Conservation (phyloP, 2,329 filamentous ascomycete genomes). For the Pseudopithomyces chartarum region DNA sequence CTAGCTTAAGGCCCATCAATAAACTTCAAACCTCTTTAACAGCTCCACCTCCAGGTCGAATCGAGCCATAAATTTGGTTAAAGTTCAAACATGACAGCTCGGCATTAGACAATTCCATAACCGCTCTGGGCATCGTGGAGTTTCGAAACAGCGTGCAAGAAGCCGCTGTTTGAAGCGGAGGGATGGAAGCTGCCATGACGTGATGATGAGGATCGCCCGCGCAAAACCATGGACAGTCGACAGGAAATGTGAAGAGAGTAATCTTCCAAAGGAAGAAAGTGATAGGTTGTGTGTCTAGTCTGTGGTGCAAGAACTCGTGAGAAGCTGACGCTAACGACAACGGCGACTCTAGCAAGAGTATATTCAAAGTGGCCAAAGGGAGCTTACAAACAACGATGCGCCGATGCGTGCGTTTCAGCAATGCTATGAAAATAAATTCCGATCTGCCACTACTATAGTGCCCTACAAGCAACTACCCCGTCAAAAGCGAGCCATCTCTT, state of each 20-base stretch:
- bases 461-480: neutral
- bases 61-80: too few relatives aligned
- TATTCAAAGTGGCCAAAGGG: neutral
- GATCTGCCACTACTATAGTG: neutral
- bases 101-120: neutral
- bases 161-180: conserved; percentile 1
- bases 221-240: too few relatives aligned
- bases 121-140: conserved; percentile 1
- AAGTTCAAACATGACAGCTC: neutral
- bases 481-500: neutral
- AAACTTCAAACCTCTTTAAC: neutral
- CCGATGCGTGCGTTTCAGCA: neutral
- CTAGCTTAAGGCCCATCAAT: too few relatives aligned
- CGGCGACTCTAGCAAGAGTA: too few relatives aligned
- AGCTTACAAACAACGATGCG: neutral
- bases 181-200: neutral
- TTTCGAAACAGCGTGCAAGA: conserved; percentile 2
- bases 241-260: too few relatives aligned
- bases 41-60: too few relatives aligned
- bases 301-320: too few relatives aligned
- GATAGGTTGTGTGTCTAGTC: too few relatives aligned
- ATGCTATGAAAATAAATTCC: neutral
- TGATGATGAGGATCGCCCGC: neutral
- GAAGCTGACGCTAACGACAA: too few relatives aligned
- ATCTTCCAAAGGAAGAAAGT: too few relatives aligned